Evolutionary conservation across 2,329 filamentous ascomycete genomes (phyloP).

Genomic region (Claviceps lovelessii): DNA sequence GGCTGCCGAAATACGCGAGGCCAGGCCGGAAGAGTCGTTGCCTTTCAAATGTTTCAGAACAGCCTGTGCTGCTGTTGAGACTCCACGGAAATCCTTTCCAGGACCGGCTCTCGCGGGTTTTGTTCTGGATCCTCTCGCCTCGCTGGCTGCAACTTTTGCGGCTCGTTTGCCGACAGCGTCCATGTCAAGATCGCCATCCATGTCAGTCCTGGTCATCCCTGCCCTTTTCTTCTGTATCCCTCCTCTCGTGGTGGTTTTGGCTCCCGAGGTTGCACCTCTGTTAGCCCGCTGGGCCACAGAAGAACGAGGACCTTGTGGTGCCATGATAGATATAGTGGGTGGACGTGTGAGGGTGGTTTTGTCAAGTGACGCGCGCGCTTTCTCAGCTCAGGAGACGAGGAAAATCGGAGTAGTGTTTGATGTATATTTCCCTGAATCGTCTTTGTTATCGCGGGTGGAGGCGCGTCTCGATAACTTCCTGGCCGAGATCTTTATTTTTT

Average conservation of each 20-base stretch:
- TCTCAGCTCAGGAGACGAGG: slow-evolving; percentile 2
- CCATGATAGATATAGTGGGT: slow-evolving; percentile 13
- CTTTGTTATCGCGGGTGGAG: slow-evolving; percentile 5
- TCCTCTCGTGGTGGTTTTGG: slow-evolving; percentile 24
- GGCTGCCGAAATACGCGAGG: slow-evolving; percentile 21
- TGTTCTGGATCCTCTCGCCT: slow-evolving; percentile 15
- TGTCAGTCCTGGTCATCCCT: slow-evolving; percentile 28
- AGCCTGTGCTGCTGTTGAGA: slow-evolving; percentile 27
- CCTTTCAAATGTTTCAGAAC: slow-evolving; percentile 28
- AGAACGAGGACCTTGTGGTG: slow-evolving; percentile 19
- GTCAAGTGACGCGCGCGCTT: neutral
- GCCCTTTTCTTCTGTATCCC: slow-evolving; percentile 38
- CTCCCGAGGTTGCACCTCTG: slow-evolving; percentile 15
- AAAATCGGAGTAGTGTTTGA: neutral
- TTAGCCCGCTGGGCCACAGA: slow-evolving; percentile 17
- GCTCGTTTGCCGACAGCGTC: slow-evolving; percentile 24
- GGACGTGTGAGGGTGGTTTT: neutral
- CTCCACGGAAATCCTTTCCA: slow-evolving; percentile 13
- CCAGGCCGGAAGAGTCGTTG: slow-evolving; percentile 19
- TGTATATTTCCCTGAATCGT: neutral
- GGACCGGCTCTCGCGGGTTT: slow-evolving; percentile 15
- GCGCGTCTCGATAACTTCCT: slow-evolving; percentile 6
- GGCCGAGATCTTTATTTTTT: neutral
- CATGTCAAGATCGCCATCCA: slow-evolving; percentile 49
- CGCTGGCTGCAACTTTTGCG: slow-evolving; percentile 16